phyloP scores from a whole-genome alignment of 1,284 basidiomycete species.

The Microstroma glucosiphilum region DNA sequence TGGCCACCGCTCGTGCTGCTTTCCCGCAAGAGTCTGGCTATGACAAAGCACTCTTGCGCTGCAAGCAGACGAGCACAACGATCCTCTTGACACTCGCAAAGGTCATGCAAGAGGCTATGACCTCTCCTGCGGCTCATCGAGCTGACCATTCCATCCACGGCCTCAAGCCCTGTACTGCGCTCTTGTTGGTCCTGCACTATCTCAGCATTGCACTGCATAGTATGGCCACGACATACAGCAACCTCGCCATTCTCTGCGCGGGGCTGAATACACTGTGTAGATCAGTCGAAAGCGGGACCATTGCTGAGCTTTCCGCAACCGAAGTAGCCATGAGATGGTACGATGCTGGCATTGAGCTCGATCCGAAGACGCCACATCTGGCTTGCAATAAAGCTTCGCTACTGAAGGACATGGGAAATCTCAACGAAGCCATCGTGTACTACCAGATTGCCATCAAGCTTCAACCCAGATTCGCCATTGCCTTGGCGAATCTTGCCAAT shows the following conservation, averaged over 20 bases:
- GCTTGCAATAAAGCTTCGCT: constrained; percentile 62
- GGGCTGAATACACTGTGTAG: constrained; percentile 21
- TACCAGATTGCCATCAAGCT: constrained; percentile 57
- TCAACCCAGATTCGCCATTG: constrained; percentile 61
- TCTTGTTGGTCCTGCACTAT: constrained; percentile 60
- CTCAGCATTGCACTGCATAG: constrained; percentile 58
- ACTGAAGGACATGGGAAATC: constrained; percentile 60
- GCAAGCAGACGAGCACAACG: constrained; percentile 56
- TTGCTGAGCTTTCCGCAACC: no score
- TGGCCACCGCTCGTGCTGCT: constrained; percentile 10
- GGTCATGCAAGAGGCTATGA: constrained; percentile 56
- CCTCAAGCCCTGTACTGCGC: constrained; percentile 55
- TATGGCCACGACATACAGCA: constrained; percentile 60
- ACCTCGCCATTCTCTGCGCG: constrained; percentile 61
- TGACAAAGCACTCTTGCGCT: constrained; percentile 34
- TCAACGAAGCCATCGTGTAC: constrained; percentile 57
- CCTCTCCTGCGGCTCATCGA: constrained; percentile 13
- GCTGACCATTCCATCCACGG: constrained; percentile 40
- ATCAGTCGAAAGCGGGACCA: no score
- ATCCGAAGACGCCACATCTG: constrained; percentile 60
- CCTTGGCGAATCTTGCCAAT: constrained; percentile 62
- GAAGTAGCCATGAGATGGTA: constrained; percentile 59
- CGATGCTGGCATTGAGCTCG: constrained; percentile 58
- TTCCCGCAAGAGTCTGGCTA: constrained; percentile 7
- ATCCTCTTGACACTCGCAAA: constrained; percentile 60